A percentile compares a stretch with the other conserved stretches of the same genome.
Conservation (phyloP, 371 early-diverging fungal genomes). For the Nematocida major region DNA sequence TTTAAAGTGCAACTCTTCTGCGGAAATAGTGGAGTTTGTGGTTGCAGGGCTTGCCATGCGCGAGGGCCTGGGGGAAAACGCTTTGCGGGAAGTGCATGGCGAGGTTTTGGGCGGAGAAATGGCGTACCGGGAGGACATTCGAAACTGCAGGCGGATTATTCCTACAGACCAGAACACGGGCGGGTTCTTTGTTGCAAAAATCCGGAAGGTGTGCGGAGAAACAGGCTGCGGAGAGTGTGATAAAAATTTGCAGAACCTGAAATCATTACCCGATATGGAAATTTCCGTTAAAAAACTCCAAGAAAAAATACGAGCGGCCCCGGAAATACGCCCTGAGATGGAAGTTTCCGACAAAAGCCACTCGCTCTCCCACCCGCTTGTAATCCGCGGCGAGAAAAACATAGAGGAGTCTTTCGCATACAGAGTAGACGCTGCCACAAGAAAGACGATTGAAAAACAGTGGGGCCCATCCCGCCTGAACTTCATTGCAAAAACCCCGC, state of each 20-base stretch:
- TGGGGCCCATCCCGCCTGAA: conserved; percentile 9
- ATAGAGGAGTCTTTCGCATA: conserved; percentile 45
- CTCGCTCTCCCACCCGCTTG: no score
- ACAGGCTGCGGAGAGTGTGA: background rate
- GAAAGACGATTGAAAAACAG: conserved; percentile 5
- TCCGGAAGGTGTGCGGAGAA: no score
- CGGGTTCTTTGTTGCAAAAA: conserved; percentile 94
- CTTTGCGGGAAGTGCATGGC: no score
- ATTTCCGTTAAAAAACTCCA: background rate
- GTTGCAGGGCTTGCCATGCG: conserved; percentile 68
- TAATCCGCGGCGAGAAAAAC: conserved; percentile 24
- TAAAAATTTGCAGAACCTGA: background rate
- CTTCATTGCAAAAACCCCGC: conserved; percentile 14
- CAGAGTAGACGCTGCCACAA: background rate
- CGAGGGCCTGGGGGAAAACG: conserved; percentile 58
- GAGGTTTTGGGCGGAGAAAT: no score
- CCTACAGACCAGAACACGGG: conserved; percentile 93
- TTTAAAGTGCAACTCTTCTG: conserved; percentile 36
- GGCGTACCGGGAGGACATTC: conserved; percentile 69
- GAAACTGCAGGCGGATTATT: conserved; percentile 80
- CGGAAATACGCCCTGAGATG: background rate
- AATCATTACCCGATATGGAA: background rate
- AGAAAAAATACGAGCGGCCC: background rate
- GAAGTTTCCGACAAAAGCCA: no score
- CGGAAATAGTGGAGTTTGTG: conserved; percentile 35